Percentiles rank a stretch among this genome's conserved stretches.
These are phyloP conservation scores for Penicillium goetzii DNA, from an alignment of 495 filamentous ascomycete genomes.

Conservation along the genomic window DNA sequence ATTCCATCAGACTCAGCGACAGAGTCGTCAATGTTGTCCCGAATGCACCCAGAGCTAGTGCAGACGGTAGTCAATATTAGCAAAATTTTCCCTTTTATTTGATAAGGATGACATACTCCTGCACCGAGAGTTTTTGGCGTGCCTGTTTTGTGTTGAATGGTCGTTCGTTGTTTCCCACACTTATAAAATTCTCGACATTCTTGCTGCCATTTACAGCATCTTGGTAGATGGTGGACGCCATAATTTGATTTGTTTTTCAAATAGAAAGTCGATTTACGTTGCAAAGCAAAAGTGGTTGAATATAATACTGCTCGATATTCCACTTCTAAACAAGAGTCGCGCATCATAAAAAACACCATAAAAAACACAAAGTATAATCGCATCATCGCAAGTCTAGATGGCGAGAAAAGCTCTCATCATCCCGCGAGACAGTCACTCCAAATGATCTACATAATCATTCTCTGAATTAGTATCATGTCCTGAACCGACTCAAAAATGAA, in stretches of 20 bases:
- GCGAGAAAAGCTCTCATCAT: neutral
- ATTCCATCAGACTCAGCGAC: constrained; percentile 54
- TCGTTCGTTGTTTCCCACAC: constrained; percentile 26
- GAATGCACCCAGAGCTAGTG: constrained; percentile 54
- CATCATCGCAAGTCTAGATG: constrained; percentile 5
- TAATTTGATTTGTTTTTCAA: neutral
- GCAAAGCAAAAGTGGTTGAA: neutral
- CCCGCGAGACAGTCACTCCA: neutral
- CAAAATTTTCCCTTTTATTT: neutral
- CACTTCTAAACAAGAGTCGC: neutral
- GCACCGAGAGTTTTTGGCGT: constrained; percentile 29
- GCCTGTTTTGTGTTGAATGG: constrained; percentile 1
- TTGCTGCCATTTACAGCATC: constrained; percentile 11
- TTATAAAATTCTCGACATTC: constrained; percentile 16
- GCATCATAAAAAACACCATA: neutral
- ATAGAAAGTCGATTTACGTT: neutral
- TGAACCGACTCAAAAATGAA: neutral
- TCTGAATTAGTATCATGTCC: neutral
- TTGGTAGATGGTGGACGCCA: constrained; percentile 17
- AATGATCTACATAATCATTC: constrained; percentile 8
- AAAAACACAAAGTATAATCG: neutral
- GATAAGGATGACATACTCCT: constrained; percentile 26
- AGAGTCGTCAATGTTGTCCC: constrained; percentile 55
- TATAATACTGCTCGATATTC: neutral
- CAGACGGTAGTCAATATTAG: constrained; percentile 37